Evolutionary conservation across 441 rosid species (phyloP).

Genomic region (Populus hybrid): DNA sequence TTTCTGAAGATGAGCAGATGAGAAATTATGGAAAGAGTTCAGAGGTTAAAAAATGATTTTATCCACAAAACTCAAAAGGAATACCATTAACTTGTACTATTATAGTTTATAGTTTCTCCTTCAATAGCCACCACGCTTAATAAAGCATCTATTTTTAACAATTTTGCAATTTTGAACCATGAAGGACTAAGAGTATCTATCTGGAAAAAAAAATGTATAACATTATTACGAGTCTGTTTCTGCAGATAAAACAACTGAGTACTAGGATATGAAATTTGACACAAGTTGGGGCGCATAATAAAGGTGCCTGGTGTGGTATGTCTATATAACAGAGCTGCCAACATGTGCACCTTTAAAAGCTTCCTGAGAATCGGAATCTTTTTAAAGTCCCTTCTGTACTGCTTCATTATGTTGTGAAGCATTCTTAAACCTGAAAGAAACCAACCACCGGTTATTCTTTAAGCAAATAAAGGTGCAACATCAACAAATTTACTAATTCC

Average conservation of each 20-base stretch:
- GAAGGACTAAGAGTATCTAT: neutral
- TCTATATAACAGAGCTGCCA: neutral
- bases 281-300: neutral
- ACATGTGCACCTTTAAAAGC: slow-evolving; percentile 76
- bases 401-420: slow-evolving; percentile 97
- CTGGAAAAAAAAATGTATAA: neutral
- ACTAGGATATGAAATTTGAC: neutral
- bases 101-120: neutral
- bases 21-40: neutral
- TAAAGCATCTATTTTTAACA: neutral
- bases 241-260: neutral
- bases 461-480: slow-evolving; percentile 4
- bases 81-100: neutral
- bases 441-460: slow-evolving; percentile 17
- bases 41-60: neutral
- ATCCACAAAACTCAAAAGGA: neutral
- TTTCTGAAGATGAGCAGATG: neutral
- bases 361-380: slow-evolving; percentile 96
- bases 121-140: neutral
- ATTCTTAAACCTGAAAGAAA: slow-evolving; percentile 75
- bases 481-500: neutral
- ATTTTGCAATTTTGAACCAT: neutral
- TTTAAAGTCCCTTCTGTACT: slow-evolving; percentile 82
- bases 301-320: neutral
- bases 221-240: neutral